Conservation (phyloP, 352 stramenopile species). For the Phytophthora cajani region DNA sequence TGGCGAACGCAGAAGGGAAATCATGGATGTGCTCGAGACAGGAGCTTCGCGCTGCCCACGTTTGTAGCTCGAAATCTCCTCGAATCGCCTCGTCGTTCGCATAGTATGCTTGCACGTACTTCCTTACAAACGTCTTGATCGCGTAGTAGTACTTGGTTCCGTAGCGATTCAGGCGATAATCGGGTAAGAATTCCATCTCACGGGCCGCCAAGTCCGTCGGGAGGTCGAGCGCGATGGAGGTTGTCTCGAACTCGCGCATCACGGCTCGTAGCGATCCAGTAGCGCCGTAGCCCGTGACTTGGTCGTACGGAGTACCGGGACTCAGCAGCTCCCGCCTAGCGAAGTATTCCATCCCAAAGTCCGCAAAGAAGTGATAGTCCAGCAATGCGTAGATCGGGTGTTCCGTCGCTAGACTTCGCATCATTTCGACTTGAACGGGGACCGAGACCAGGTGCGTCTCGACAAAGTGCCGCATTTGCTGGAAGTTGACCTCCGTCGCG, state of each 20-base stretch:
- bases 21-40: constrained; percentile 37
- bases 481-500: constrained; percentile 41
- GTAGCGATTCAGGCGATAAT: constrained; percentile 36
- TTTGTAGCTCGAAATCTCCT: constrained; percentile 52
- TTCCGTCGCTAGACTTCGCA: constrained; percentile 34
- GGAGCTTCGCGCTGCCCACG: constrained; percentile 40
- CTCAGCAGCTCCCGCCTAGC: constrained; percentile 34
- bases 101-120: constrained; percentile 54
- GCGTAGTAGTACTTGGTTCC: constrained; percentile 36
- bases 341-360: constrained; percentile 51
- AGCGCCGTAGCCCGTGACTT: constrained; percentile 44
- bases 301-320: constrained; percentile 38
- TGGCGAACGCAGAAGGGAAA: constrained; percentile 36
- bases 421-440: constrained; percentile 50
- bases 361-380: constrained; percentile 42
- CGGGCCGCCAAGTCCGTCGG: constrained; percentile 27
- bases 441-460: constrained; percentile 40
- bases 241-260: constrained; percentile 29
- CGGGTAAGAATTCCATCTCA: constrained; percentile 28
- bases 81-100: constrained; percentile 21
- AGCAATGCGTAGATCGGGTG: constrained; percentile 52
- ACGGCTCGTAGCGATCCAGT: constrained; percentile 41
- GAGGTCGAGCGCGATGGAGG: constrained; percentile 30
- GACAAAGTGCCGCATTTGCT: constrained; percentile 39
- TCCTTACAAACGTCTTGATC: constrained; percentile 46